A percentile compares a stretch with the other conserved stretches of the same genome.
Conservation (phyloP, 2,329 filamentous ascomycete species). For the Chalaropsis ovoidea region DNA sequence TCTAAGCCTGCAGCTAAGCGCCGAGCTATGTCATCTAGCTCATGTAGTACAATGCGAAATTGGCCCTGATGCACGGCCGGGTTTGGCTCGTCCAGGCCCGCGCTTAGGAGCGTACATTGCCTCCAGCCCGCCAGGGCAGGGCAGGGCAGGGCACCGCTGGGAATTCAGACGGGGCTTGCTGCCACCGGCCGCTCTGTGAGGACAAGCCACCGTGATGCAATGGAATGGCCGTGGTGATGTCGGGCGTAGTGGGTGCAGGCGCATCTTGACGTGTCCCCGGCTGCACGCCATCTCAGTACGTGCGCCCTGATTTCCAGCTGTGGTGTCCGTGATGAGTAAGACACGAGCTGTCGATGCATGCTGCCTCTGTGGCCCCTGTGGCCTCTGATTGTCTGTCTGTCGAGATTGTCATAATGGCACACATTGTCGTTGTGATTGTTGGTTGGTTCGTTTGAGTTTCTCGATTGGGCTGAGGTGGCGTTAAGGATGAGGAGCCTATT, state of each 20-base stretch:
- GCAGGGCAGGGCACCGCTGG: not conserved
- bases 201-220: no score
- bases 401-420: not conserved
- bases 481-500: constrained; percentile 7
- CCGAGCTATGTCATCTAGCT: constrained; percentile 12
- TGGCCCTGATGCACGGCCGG: not conserved
- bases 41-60: constrained; percentile 7
- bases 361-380: not conserved
- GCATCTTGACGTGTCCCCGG: not conserved
- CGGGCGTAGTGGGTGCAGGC: not conserved
- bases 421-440: constrained; percentile 4
- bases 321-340: not conserved
- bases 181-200: not conserved
- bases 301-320: no score
- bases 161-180: not conserved
- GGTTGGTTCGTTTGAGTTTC: constrained; percentile 14
- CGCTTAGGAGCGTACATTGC: not conserved
- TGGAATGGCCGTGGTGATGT: no score
- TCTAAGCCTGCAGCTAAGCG: constrained; percentile 12
- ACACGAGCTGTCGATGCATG: not conserved
- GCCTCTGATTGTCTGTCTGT: not conserved
- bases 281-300: no score
- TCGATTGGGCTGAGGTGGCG: constrained; percentile 2
- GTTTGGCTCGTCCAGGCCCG: not conserved
- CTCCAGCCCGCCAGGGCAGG: not conserved